These are phyloP conservation scores for Suillus subluteus DNA, from an alignment of 768 basidiomycete species.

Conservation along the genomic window DNA sequence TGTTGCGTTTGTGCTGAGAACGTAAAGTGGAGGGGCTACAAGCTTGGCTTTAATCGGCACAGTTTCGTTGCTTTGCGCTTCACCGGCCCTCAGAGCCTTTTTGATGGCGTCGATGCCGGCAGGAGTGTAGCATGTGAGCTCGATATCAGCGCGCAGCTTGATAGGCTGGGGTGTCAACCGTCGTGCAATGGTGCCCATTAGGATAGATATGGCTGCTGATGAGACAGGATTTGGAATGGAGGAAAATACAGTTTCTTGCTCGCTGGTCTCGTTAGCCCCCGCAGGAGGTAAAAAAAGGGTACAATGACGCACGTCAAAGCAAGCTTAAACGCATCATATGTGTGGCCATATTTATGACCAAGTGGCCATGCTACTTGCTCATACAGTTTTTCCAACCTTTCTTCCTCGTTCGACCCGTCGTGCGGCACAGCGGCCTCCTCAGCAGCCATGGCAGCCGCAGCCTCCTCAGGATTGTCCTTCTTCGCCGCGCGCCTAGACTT, in stretches of 20 bases:
- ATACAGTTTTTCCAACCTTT: constrained; percentile 83
- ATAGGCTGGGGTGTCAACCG: constrained; percentile 97
- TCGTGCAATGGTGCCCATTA: constrained; percentile 86
- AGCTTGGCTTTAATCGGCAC: constrained; percentile 98
- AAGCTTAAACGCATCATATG: constrained; percentile 97
- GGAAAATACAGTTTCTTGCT: constrained; percentile 81
- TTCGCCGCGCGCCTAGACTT: constrained; percentile 46
- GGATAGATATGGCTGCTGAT: constrained; percentile 58
- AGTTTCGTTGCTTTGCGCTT: constrained; percentile 81
- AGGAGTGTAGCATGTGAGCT: constrained; percentile 94
- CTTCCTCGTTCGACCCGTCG: constrained; percentile 64
- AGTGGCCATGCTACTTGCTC: constrained; percentile 94
- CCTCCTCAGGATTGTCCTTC: constrained; percentile 50
- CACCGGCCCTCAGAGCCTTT: constrained; percentile 86
- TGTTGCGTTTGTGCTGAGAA: constrained; percentile 93
- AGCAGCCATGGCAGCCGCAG: constrained; percentile 46
- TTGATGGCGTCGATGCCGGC: constrained; percentile 97
- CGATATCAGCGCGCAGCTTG: constrained; percentile 97
- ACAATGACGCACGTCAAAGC: constrained; percentile 76
- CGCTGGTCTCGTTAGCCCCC: constrained; percentile 40
- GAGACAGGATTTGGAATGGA: constrained; percentile 63
- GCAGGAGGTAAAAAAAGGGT: not conserved
- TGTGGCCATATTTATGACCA: constrained; percentile 88
- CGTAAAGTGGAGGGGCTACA: constrained; percentile 95
- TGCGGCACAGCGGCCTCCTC: constrained; percentile 32